Conservation (phyloP, 192 early-diverging fungal genomes). For the Rhizophagus sp. region DNA sequence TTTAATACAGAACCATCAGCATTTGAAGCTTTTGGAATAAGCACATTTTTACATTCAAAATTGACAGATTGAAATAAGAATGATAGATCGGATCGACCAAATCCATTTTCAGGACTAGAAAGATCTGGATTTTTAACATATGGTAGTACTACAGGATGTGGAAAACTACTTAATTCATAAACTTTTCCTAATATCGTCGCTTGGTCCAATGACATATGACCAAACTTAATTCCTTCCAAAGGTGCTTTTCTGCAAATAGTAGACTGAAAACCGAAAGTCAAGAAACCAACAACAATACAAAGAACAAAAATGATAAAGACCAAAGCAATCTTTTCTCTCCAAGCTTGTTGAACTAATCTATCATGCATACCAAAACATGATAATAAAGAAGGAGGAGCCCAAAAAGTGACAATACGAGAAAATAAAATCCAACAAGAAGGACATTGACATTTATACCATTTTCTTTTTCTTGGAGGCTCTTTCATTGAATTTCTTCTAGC, state of each 20-base stretch:
- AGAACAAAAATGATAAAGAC: conserved; percentile 76
- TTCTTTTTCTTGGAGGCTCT: conserved; percentile 29
- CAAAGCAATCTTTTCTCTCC: conserved; percentile 91
- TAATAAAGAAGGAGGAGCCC: conserved; percentile 4
- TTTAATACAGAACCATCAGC: conserved; percentile 45
- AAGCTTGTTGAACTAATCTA: conserved; percentile 68
- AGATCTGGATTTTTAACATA: background rate
- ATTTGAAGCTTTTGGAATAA: conserved; percentile 34
- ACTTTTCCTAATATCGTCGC: conserved; percentile 64
- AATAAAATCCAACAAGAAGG: conserved; percentile 1
- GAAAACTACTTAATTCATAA: conserved; percentile 55
- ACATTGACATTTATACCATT: conserved; percentile 31
- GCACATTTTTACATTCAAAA: conserved; percentile 61
- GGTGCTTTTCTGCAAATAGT: conserved; percentile 53
- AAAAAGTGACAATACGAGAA: conserved; percentile 14
- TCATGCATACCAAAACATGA: conserved; percentile 32
- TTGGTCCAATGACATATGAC: conserved; percentile 40
- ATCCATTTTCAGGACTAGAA: conserved; percentile 1
- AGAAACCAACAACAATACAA: conserved; percentile 74
- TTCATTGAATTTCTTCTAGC: conserved; percentile 12
- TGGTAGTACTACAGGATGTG: conserved; percentile 7
- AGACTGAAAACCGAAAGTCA: conserved; percentile 82
- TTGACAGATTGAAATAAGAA: conserved; percentile 82
- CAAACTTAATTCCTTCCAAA: conserved; percentile 39
- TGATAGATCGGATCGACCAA: conserved; percentile 70